phyloP scores from a whole-genome alignment of 139 green algal genomes.

The Limnomonas spitsbergensis region DNA sequence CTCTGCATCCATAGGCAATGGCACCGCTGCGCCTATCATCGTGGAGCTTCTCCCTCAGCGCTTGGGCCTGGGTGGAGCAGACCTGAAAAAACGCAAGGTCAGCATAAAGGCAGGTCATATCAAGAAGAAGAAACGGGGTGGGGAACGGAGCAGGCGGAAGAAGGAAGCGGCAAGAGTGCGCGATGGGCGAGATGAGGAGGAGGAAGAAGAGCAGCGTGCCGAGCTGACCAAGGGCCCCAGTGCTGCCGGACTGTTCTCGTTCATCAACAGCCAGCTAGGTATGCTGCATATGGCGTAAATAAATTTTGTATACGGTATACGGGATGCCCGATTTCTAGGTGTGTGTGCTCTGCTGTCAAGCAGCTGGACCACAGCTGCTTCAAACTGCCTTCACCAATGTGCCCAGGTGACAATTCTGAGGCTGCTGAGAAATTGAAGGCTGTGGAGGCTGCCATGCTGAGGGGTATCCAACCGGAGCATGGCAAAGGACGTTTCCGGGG shows the following conservation, averaged over 20 bases:
- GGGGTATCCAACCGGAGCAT: background rate
- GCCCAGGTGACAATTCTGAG: constrained; percentile 4
- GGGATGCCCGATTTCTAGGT: too few species aligned
- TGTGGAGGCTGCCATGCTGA: constrained; percentile 6
- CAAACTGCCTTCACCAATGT: too few species aligned
- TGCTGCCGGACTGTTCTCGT: constrained; percentile 6
- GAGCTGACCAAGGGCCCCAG: background rate
- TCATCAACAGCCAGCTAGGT: constrained; percentile 17
- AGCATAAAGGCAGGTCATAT: background rate
- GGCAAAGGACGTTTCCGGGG: background rate
- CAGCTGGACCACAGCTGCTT: too few species aligned
- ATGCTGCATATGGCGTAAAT: too few species aligned
- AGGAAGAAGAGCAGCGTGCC: background rate
- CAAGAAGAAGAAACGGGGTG: constrained; percentile 4
- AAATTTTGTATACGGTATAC: too few species aligned
- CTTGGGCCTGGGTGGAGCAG: constrained; percentile 21
- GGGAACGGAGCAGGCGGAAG: background rate
- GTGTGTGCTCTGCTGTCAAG: too few species aligned
- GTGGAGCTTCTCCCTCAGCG: constrained; percentile 34
- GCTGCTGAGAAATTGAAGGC: constrained; percentile 9
- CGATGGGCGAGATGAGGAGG: background rate
- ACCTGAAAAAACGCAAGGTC: too few species aligned
- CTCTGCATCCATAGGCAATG: constrained; percentile 2
- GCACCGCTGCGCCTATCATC: constrained; percentile 22
- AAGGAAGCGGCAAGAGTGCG: background rate